Evolutionary conservation across 345 rosid species (phyloP), one percentile per base, ranked within the genome.

Genomic region (Adansonia digitata): DNA sequence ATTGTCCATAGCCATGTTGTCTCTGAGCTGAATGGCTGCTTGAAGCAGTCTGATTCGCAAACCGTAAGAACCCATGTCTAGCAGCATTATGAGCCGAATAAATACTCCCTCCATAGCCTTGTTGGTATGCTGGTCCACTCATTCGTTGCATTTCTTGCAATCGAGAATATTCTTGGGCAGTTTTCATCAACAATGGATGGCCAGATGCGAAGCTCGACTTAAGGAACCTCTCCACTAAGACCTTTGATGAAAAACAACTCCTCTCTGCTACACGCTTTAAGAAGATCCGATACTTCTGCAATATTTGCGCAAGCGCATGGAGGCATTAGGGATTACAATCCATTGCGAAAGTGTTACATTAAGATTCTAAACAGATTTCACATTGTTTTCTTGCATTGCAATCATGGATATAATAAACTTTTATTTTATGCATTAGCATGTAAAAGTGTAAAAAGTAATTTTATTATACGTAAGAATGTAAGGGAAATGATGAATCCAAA

Each of bases 271-370:
- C 84, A 64, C 76, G 75, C 71, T 78, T 91, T 74, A 89, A 75
- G 81, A 89, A 92, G 27, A 82, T 35, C 35, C 97, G 86, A 61
- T 90, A 92, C 75, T 92, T 92, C 97, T 92, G 73, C 18, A 69
- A 48, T 6, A 49, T 49, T 69, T 48, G 46, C 57, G 42, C 2
- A 12, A 65, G 10, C 11, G 0, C 24, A 20, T 4, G 7, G 43
- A 29, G 39, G 65, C 65, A 31, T 15, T 60, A 31, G 22, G 40
- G 22, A n/a, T 37, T 14, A 60, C 9, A 5, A 59, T 27, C 18
- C 17, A 13, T 27, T 5, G 37, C 4, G 9, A 22, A 55, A 55
- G 31, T 55, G 5, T 55, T 48, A 4, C 52, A 15, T 48, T 1
- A 14, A 45, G 49, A 45, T 14, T 14, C 51, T 15, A 46, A 46